A percentile compares a stretch with the other conserved stretches of the same genome.
phyloP scores from a whole-genome alignment of 1,284 basidiomycete species.

The Leccinum subrobustum region DNA sequence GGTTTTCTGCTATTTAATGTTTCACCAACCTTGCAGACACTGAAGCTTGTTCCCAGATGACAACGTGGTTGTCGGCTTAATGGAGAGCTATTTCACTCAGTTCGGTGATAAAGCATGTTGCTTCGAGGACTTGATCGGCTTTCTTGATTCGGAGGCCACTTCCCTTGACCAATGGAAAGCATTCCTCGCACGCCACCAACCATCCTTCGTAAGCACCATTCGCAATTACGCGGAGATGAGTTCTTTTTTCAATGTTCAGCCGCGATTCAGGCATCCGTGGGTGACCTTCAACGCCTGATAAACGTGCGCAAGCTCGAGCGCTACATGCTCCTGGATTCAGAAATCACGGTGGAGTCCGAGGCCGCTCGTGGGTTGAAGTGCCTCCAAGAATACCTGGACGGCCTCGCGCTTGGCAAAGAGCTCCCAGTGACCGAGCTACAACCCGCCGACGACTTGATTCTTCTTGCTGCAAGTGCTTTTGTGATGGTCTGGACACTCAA shows the following conservation, averaged over 20 bases:
- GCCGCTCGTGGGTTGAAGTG: conserved; percentile 49
- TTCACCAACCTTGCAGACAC: background rate
- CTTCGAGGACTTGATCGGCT: conserved; percentile 79
- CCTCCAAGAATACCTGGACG: conserved; percentile 59
- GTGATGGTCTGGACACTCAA: conserved; percentile 63
- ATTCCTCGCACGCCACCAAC: conserved; percentile 49
- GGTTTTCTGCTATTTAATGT: conserved; percentile 6
- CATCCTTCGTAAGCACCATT: conserved; percentile 47
- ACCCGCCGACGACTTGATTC: conserved; percentile 80
- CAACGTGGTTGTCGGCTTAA: conserved; percentile 41
- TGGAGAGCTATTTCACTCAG: conserved; percentile 67
- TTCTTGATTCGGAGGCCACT: conserved; percentile 49
- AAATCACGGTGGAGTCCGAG: conserved; percentile 59
- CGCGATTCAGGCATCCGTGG: conserved; percentile 41
- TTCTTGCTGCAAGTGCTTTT: conserved; percentile 70
- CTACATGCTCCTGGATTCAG: conserved; percentile 46
- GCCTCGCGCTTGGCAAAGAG: conserved; percentile 61
- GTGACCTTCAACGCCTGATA: conserved; percentile 57
- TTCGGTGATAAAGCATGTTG: conserved; percentile 83
- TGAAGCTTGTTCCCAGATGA: conserved; percentile 39
- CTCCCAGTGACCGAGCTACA: conserved; percentile 81
- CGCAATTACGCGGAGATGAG: conserved; percentile 9
- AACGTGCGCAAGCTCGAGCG: conserved; percentile 75
- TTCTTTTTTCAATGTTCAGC: conserved; percentile 14
- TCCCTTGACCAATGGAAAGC: conserved; percentile 52